These are phyloP conservation scores for Hordeum marinum DNA, from an alignment of 176 grass and related monocot genomes.

Conservation along the genomic window DNA sequence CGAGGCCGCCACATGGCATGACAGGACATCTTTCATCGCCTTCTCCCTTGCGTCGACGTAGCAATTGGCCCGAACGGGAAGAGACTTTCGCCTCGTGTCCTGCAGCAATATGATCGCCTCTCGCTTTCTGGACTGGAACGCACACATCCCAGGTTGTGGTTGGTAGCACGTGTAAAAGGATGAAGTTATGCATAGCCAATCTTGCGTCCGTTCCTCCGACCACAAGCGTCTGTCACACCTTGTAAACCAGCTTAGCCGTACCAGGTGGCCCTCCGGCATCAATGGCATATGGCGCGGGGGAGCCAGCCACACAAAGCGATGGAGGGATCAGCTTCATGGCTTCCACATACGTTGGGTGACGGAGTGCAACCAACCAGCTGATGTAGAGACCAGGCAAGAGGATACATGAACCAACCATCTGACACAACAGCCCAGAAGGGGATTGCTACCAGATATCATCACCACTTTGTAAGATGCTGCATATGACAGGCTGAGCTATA, in stretches of 20 bases:
- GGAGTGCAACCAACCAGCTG: background rate
- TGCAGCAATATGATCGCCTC: accelerated
- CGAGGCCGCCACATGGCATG: accelerated
- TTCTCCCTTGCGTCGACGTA: too few species aligned
- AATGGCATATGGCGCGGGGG: background rate
- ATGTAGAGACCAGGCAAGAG: background rate
- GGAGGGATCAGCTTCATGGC: background rate
- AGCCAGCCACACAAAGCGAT: background rate
- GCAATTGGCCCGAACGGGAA: background rate
- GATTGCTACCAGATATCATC: background rate
- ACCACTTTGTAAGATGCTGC: background rate
- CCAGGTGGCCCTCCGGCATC: background rate
- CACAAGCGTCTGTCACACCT: background rate
- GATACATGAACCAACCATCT: background rate
- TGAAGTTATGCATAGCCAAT: constrained; percentile 23
- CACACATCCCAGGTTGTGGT: too few species aligned
- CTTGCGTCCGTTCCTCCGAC: background rate
- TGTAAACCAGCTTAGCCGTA: background rate
- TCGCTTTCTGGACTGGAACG: too few species aligned
- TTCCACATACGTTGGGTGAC: background rate
- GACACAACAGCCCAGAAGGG: too few species aligned
- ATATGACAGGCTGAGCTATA: background rate
- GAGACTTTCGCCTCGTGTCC: background rate
- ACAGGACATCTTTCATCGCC: too few species aligned
- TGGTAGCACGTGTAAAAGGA: background rate